phyloP scores from a whole-genome alignment of 1,284 basidiomycete genomes.

The Apiotrichum sp. region DNA sequence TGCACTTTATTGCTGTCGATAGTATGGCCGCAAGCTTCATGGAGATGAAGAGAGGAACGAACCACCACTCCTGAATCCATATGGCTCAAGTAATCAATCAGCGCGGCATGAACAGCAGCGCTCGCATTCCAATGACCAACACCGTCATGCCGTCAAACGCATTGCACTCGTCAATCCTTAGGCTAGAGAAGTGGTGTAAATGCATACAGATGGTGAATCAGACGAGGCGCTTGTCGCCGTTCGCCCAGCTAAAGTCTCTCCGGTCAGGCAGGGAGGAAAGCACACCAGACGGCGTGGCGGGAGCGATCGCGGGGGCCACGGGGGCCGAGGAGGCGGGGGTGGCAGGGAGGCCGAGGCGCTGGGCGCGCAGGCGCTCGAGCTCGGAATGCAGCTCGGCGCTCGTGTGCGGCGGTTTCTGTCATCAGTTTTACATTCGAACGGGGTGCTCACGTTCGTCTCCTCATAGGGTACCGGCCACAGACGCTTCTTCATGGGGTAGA shows the following conservation, averaged over 20 bases:
- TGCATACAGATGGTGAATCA: neutral
- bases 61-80: too few species aligned
- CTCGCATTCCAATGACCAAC: too few species aligned
- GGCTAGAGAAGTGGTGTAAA: neutral
- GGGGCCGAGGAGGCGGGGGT: neutral
- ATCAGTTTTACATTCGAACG: neutral
- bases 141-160: too few species aligned
- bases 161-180: too few species aligned
- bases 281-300: neutral
- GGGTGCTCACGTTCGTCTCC: conserved; percentile 34
- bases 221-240: conserved; percentile 19
- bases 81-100: too few species aligned
- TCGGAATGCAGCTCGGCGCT: conserved; percentile 30
- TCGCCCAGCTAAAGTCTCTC: conserved; percentile 14
- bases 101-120: too few species aligned
- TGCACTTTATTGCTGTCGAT: too few species aligned
- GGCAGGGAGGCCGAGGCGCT: conserved; percentile 8
- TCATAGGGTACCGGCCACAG: conserved; percentile 41
- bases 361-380: conserved; percentile 29
- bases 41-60: too few species aligned
- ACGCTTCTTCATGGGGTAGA: conserved; percentile 25
- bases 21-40: too few species aligned
- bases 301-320: neutral
- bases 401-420: conserved; percentile 34
- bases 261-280: neutral